Conservation (phyloP, 371 early-diverging fungal genomes). For the Apophysomyces trapeziformis region DNA sequence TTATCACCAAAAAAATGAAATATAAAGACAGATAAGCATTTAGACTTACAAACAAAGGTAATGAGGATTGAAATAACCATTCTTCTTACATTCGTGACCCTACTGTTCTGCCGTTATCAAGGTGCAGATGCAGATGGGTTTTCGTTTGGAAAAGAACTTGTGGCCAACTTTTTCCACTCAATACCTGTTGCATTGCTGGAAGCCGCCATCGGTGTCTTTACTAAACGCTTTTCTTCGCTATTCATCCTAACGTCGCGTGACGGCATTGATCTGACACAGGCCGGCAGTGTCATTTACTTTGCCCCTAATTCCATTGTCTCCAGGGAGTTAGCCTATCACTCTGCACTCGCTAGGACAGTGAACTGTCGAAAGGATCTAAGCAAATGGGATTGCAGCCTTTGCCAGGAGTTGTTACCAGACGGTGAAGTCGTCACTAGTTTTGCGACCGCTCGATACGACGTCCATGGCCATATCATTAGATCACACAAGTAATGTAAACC, state of each 20-base stretch:
- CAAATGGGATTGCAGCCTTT: conserved; percentile 9
- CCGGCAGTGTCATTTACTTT: neutral
- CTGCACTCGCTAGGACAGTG: conserved; percentile 3
- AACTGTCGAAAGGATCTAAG: conserved; percentile 9
- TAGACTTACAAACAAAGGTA: neutral
- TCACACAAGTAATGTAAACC: neutral
- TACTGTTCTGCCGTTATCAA: neutral
- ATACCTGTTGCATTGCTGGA: neutral
- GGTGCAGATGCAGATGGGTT: neutral
- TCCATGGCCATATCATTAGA: conserved; percentile 6
- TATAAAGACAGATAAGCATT: neutral
- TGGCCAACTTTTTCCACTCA: neutral
- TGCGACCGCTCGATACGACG: neutral
- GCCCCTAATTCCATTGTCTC: neutral
- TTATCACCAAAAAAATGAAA: neutral
- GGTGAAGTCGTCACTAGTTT: conserved; percentile 12
- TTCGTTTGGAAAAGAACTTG: neutral
- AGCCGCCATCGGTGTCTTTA: neutral
- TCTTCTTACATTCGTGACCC: neutral
- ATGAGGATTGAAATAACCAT: neutral
- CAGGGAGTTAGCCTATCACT: conserved; percentile 4
- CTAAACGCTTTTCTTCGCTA: neutral
- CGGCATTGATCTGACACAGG: neutral
- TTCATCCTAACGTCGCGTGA: neutral
- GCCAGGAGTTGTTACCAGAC: conserved; percentile 4